Evolutionary conservation across 768 basidiomycete species (phyloP).

Genomic region (Rhodotorula babjevae): DNA sequence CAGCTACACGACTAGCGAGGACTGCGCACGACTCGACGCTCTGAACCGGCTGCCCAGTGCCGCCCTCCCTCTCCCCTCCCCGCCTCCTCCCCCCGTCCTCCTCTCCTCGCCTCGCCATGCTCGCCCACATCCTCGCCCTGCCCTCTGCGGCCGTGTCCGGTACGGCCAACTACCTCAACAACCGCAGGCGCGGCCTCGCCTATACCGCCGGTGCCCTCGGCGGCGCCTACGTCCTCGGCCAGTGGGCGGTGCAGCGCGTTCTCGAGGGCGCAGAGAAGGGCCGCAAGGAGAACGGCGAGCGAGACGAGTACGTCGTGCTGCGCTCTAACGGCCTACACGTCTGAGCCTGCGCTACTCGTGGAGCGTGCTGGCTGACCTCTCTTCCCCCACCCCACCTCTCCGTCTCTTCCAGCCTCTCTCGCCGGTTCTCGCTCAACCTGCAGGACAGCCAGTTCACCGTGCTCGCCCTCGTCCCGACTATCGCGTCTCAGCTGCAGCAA

Average conservation of each 20-base stretch:
- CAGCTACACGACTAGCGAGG: too few relatives aligned
- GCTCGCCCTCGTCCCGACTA: constrained; percentile 61
- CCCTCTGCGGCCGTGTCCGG: not conserved
- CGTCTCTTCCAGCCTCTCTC: constrained; percentile 55
- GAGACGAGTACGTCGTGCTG: constrained; percentile 65
- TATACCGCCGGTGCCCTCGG: constrained; percentile 58
- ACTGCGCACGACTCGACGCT: too few relatives aligned
- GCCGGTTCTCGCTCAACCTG: constrained; percentile 70
- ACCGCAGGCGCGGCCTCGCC: constrained; percentile 53
- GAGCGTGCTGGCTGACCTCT: not conserved
- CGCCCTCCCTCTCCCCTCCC: not conserved
- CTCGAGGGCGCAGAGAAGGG: constrained; percentile 64
- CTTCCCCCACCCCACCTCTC: too few relatives aligned
- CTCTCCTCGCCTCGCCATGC: not conserved
- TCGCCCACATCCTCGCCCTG: not conserved
- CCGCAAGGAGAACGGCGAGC: constrained; percentile 59
- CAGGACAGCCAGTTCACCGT: constrained; percentile 72
- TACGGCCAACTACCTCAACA: constrained; percentile 54
- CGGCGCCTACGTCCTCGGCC: constrained; percentile 60
- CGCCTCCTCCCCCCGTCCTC: too few relatives aligned
- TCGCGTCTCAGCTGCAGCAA: constrained; percentile 61
- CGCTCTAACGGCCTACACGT: too few relatives aligned
- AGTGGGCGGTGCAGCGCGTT: constrained; percentile 60
- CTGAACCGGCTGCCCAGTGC: not conserved
- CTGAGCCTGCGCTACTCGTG: too few relatives aligned